Evolutionary conservation across 2,329 filamentous ascomycete genomes (phyloP), one percentile per base, ranked within the genome.

Genomic region (Fusarium sp.): DNA sequence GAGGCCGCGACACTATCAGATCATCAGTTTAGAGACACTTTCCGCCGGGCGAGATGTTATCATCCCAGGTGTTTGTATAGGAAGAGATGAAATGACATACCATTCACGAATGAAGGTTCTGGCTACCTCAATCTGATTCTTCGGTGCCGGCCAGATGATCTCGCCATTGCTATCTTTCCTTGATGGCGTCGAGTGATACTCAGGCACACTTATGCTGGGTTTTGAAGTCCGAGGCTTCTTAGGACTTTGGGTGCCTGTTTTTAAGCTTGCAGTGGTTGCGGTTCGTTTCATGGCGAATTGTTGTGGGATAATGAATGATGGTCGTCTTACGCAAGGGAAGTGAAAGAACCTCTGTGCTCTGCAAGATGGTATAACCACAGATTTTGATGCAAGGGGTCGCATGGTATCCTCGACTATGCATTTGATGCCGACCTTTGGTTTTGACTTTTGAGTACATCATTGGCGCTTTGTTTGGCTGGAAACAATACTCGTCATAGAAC

Each of bases 141-240:
- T 76, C 3, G 87, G 84, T 2, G 89, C 89, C 4, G 89, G 89
- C 89, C 89, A 91, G 47, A 89, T 79, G 2, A 82, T 77, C 11
- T 80, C 78, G 3, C 86, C 87, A 19, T 78, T 68, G 1, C 79
- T 77, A 62, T 84, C 81, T 53, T 74, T 53, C 7, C 32, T 32
- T 3, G 61, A 68, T 1, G 56, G 48, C 1, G 61, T 68, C 20
- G 57, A 19, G 22, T 72, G 61, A 45, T 72, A 67, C 8, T 64
- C 65, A 2, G 67, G 53, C 5, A 58, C 11, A 20, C 40, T 30
- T 11, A 7, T 5, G 9, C 9, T 17, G 7, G 46, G 4, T 8
- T 26, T 55, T 13, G 26, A 19, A 3, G 47, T n/a, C 2, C 43
- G 49, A 33, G 53, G 4, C 35, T 58, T 61, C 44, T 70, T 71